These are phyloP conservation scores for Anthoceros angustus DNA, from an alignment of 225 moss, liverwort and hornwort genomes.

Conservation along the genomic window DNA sequence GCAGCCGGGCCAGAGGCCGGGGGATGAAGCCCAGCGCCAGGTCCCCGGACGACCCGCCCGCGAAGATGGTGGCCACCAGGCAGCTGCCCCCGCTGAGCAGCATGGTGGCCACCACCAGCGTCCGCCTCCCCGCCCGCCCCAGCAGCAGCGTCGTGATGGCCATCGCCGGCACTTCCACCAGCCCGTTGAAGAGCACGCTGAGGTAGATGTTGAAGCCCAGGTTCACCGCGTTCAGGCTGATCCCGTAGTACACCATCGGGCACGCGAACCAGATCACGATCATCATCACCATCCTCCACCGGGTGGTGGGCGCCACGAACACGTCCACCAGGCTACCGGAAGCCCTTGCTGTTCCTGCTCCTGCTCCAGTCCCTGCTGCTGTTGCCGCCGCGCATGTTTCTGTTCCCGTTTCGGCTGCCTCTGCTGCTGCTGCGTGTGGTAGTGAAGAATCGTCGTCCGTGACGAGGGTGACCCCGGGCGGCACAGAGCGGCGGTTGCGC, in stretches of 20 bases:
- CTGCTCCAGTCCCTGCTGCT: neutral
- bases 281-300: constrained; percentile 58
- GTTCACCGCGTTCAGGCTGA: constrained; percentile 63
- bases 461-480: constrained; percentile 22
- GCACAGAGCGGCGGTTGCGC: constrained; percentile 37
- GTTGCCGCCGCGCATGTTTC: neutral
- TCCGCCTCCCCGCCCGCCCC: constrained; percentile 36
- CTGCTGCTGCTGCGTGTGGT: neutral
- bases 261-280: constrained; percentile 47
- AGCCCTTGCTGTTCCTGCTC: neutral
- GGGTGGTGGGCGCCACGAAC: constrained; percentile 24
- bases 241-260: constrained; percentile 51
- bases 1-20: constrained; percentile 16
- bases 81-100: constrained; percentile 46
- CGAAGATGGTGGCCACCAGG: constrained; percentile 44
- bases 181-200: constrained; percentile 60
- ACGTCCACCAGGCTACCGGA: constrained; percentile 38
- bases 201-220: constrained; percentile 51
- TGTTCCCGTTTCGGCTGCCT: neutral
- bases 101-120: constrained; percentile 38
- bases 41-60: constrained; percentile 1
- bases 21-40: neutral
- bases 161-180: constrained; percentile 63
- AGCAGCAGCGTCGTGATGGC: constrained; percentile 38
- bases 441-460: neutral